phyloP scores from a whole-genome alignment of 352 stramenopile species.

The Globisporangium heterothallicum region DNA sequence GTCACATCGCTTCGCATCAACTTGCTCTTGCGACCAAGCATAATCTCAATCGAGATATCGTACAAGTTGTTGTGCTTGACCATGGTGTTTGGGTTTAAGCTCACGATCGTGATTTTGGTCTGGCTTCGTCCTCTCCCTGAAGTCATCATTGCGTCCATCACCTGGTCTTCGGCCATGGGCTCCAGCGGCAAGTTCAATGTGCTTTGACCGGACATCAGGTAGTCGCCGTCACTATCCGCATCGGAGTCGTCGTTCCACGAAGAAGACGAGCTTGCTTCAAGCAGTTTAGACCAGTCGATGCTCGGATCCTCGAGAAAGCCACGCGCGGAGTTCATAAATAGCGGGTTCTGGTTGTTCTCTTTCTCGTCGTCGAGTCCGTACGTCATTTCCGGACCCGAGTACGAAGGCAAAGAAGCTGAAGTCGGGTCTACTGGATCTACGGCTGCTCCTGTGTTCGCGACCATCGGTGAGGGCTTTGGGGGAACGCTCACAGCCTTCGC shows the following conservation, averaged over 20 bases:
- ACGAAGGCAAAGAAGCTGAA: conserved; percentile 11
- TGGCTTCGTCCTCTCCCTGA: conserved; percentile 7
- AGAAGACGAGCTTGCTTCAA: conserved; percentile 18
- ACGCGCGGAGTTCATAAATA: conserved; percentile 14
- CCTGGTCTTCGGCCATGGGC: conserved; percentile 15
- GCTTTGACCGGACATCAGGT: not conserved
- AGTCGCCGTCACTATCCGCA: conserved; percentile 6
- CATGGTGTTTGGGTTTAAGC: conserved; percentile 11
- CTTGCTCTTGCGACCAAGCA: conserved; percentile 44
- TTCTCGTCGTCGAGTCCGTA: not conserved
- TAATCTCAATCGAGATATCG: conserved; percentile 56
- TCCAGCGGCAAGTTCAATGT: conserved; percentile 8
- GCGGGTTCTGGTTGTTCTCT: conserved; percentile 15
- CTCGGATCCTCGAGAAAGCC: conserved; percentile 12
- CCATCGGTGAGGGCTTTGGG: conserved; percentile 2
- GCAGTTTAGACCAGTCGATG: conserved; percentile 14
- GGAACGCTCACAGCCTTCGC: conserved; percentile 16
- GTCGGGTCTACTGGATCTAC: conserved; percentile 2
- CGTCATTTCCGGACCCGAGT: too few relatives aligned
- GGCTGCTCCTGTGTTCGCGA: not conserved
- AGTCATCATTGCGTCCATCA: not conserved
- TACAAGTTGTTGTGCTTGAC: conserved; percentile 16
- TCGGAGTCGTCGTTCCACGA: conserved; percentile 19
- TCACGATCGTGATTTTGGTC: conserved; percentile 20
- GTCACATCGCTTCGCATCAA: conserved; percentile 34